Evolutionary conservation across 108 stramenopile genomes (phyloP), one percentile per base, ranked within the genome.

Genomic region (Pseudonitzschia delicatissima): DNA sequence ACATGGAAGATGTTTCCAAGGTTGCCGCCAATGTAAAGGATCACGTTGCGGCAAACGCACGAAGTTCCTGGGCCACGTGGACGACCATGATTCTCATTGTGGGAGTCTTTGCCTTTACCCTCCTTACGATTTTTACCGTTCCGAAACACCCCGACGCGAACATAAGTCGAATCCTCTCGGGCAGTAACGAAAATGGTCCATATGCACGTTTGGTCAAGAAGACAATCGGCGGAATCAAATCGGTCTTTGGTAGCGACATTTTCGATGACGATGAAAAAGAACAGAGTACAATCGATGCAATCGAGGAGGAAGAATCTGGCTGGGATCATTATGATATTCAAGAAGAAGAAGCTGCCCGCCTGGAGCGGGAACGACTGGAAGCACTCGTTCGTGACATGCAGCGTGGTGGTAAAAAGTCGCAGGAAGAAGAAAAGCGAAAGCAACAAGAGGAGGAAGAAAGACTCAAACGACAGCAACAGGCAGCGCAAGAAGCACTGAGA

Each of bases 1-100:
- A 86, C 61, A 76, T 84, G 18, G 72, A 79, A 1, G 68, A 77
- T 27, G 86, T 90, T 6, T 60, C 78, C 12, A 26, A 72, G n/a
- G 74, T 84, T 29, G 69, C 87, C 8, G 48, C 78, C 62, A 68
- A 81, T 61, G 85, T 88, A 1, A 53, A 73, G 50, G 50, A 77
- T 13, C 85, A 87, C 47, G 76, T 65, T 59, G 53, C 35, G 0
- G 11, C 6, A 28, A 20, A 36, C 15, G 49, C 36, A 29, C 45
- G 53, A 49, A 67, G 31, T 50, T 5, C 3, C 5, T 69, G 45
- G 27, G 44, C 44, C 5, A 70, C 78, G 0, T 73, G 67, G 71
- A 64, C 73, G 0, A 52, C 72, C 57, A 32, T 74, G 28, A 61
- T 81, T 47, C 31, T 55, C 18, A 6, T 81, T 0, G 59, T 66